Evolutionary conservation across 768 basidiomycete genomes (phyloP), one percentile per base, ranked within the genome.

Genomic region (Lactarius sanguifluus): DNA sequence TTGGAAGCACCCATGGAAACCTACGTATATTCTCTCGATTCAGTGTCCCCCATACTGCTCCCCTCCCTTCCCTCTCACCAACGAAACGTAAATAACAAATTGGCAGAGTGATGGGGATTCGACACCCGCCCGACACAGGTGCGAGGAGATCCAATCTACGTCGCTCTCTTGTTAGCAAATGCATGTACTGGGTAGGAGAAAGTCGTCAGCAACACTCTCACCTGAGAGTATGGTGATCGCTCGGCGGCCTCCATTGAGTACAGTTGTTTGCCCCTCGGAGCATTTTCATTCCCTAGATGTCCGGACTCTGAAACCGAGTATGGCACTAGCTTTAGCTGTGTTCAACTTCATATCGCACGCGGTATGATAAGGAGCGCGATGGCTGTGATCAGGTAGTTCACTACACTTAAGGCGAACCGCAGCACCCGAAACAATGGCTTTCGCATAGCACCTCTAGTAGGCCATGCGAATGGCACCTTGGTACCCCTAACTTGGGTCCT

Each of bases 281-380:
- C 13, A 15, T 25, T 23, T 1, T 52, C n/a, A 10, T 47, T 47
- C n/a, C 45, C 45, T 47, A 23, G 55, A 47, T 25, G 25, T 20
- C 25, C 9, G 18, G 36, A 16, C 40, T 66, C 9, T 30, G 65
- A 57, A 66, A 34, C 60, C 59, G 18, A 61, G 41, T 52, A 38
- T 25, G 43, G n/a, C 20, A 61, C 60, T 50, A 25, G 36, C 60
- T 61, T 41, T 66, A 54, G 47, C 38, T 36, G 57, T 47, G 45
- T 5, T 23, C 40, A 34, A 41, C 50, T 28, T 30, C 36, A 43
- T 56, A 50, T 32, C 12, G 23, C 45, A 23, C 45, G 18, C 45
- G 36, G 8, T 38, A 30, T 28, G 56, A 58, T 38, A 34, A 18
- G 32, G 40, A 5, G 45, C 55, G 34, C 18, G 36, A 56, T 56